These are phyloP conservation scores for Dimargaris xerosporica DNA, from an alignment of 192 early-diverging fungal genomes.

Conservation along the genomic window DNA sequence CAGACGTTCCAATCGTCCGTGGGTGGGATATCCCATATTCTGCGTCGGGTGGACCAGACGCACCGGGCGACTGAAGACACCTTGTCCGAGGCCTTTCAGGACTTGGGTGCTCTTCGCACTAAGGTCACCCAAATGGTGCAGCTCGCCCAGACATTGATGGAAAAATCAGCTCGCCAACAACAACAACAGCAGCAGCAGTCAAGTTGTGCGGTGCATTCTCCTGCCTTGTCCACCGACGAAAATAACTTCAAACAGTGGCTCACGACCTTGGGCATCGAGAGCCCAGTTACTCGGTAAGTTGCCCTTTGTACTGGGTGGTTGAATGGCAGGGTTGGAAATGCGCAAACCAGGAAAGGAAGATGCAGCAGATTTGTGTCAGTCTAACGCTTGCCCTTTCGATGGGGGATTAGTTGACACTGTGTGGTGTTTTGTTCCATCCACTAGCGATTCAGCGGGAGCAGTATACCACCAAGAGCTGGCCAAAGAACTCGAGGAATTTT, in stretches of 20 bases:
- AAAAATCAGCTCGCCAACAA: constrained; percentile 13
- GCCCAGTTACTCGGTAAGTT: constrained; percentile 71
- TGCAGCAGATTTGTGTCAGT: no score
- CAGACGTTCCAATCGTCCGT: not conserved
- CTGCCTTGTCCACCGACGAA: constrained; percentile 2
- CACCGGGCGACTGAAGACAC: constrained; percentile 51
- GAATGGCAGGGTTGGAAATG: not conserved
- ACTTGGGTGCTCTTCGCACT: constrained; percentile 73
- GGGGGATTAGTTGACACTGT: no score
- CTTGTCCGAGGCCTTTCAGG: constrained; percentile 68
- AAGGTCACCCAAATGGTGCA: constrained; percentile 81
- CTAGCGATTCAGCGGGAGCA: constrained; percentile 69
- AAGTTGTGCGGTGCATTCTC: no score
- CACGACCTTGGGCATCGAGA: constrained; percentile 77
- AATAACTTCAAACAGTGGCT: constrained; percentile 39
- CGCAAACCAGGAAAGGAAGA: no score
- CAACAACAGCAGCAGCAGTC: no score
- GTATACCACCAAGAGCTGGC: constrained; percentile 79
- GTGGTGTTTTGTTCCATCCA: not conserved
- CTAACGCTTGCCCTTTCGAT: no score
- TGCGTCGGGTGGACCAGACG: constrained; percentile 39
- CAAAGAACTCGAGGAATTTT: constrained; percentile 68
- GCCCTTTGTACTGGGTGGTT: not conserved
- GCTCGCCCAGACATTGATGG: constrained; percentile 27
- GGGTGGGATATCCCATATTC: constrained; percentile 26